Conservation (phyloP, 257 asterid species). For the Anisodus acutangulus region DNA sequence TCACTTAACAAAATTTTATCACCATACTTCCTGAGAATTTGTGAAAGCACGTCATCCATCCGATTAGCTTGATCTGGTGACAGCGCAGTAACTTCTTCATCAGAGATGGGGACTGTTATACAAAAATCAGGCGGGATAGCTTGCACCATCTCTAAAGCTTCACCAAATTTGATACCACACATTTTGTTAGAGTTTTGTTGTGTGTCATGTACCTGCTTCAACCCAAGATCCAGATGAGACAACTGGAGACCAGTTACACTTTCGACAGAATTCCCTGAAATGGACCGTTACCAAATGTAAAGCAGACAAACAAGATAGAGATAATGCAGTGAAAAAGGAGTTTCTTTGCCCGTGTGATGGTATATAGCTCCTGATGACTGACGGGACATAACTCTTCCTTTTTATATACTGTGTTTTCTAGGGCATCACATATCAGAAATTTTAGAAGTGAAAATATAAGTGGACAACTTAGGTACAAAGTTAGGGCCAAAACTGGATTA, state of each 20-base stretch:
- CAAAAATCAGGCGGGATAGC: slow-evolving; percentile 45
- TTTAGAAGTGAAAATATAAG: not conserved
- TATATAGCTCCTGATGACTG: slow-evolving; percentile 1
- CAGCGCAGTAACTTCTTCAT: slow-evolving; percentile 43
- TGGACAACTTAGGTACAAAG: not conserved
- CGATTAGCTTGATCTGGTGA: slow-evolving; percentile 36
- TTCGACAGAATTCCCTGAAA: slow-evolving; percentile 56
- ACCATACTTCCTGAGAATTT: slow-evolving; percentile 63
- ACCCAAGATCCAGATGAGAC: slow-evolving; percentile 53
- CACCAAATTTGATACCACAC: slow-evolving; percentile 51
- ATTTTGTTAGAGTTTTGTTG: slow-evolving; percentile 52
- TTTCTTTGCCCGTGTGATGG: not conserved
- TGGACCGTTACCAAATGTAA: slow-evolving; percentile 28
- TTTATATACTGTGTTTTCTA: not conserved
- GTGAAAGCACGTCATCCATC: slow-evolving; percentile 49
- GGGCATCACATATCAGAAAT: not conserved
- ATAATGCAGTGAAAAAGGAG: slow-evolving; percentile 16
- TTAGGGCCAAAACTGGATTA: not conserved
- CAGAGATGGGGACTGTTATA: slow-evolving; percentile 39
- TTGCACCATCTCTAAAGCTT: slow-evolving; percentile 62
- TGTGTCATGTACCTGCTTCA: slow-evolving; percentile 60
- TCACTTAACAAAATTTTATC: slow-evolving; percentile 74
- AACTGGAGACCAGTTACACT: slow-evolving; percentile 38
- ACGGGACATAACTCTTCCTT: not conserved
- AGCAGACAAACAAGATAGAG: not conserved